Evolutionary conservation across 306 rosid species (phyloP).

Genomic region (Astragalus glycyphyllos): DNA sequence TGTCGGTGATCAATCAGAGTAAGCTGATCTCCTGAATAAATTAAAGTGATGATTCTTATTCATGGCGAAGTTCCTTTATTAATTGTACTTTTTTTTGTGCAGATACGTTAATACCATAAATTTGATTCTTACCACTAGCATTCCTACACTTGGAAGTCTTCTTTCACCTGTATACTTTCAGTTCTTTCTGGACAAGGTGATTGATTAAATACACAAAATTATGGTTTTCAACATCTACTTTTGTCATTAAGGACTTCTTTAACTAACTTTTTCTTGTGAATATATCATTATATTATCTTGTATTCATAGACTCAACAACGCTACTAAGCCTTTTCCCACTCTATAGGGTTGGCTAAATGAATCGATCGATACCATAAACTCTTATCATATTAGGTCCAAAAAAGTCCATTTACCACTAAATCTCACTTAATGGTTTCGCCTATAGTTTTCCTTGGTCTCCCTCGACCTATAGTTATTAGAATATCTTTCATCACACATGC

Average conservation of each 20-base stretch:
- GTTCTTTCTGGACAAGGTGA: slow-evolving; percentile 97
- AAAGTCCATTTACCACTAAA: background rate
- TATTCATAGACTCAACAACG: background rate
- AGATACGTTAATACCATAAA: slow-evolving; percentile 97
- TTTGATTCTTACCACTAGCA: slow-evolving; percentile 86
- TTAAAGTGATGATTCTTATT: slow-evolving; percentile 18
- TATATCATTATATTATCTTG: slow-evolving; percentile 23
- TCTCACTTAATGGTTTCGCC: background rate
- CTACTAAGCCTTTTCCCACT: background rate
- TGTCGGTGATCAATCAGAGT: slow-evolving; percentile 99
- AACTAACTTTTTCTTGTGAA: background rate
- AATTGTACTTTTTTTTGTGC: slow-evolving; percentile 48
- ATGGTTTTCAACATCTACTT: slow-evolving; percentile 31
- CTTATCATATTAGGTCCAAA: background rate
- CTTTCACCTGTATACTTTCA: slow-evolving; percentile 96
- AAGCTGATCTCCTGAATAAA: slow-evolving; percentile 47
- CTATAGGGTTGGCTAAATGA: background rate
- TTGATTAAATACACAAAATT: slow-evolving; percentile 29
- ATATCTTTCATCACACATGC: background rate
- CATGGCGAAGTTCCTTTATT: slow-evolving; percentile 29
- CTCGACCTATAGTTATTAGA: background rate
- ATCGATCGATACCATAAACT: background rate
- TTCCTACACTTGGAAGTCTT: slow-evolving; percentile 94
- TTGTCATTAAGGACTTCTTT: slow-evolving; percentile 28
- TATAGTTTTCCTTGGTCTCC: background rate